These are phyloP conservation scores for Colletotrichum siamense DNA, from an alignment of 2,329 filamentous ascomycete species.

Conservation along the genomic window DNA sequence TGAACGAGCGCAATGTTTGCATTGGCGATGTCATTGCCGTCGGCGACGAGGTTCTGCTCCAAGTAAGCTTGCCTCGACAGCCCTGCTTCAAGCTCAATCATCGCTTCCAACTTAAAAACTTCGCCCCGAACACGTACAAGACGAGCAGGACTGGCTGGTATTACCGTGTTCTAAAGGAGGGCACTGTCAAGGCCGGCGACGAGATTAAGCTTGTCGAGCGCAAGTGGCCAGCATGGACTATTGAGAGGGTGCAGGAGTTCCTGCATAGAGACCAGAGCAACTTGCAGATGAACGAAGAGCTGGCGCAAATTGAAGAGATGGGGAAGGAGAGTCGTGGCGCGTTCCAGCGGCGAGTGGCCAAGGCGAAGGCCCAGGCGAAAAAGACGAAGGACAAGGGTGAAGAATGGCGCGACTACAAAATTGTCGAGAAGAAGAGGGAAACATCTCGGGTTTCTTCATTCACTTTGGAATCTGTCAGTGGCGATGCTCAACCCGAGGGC, in stretches of 20 bases:
- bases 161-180: conserved; percentile 64
- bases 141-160: conserved; percentile 69
- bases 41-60: conserved; percentile 54
- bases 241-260: conserved; percentile 68
- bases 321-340: conserved; percentile 52
- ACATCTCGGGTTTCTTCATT: conserved; percentile 58
- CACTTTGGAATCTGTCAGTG: conserved; percentile 51
- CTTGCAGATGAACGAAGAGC: conserved; percentile 54
- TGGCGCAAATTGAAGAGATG: conserved; percentile 56
- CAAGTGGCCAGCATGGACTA: conserved; percentile 63
- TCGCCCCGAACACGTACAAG: conserved; percentile 62
- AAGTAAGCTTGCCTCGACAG: conserved; percentile 66
- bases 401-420: conserved; percentile 49
- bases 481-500: conserved; percentile 34
- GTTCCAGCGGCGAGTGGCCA: conserved; percentile 58
- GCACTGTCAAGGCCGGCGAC: conserved; percentile 61
- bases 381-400: conserved; percentile 32
- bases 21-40: conserved; percentile 67
- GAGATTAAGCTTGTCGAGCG: conserved; percentile 61
- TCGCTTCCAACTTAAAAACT: conserved; percentile 67
- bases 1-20: conserved; percentile 70
- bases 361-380: conserved; percentile 37
- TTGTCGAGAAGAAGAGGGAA: conserved; percentile 56
- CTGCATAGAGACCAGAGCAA: conserved; percentile 60
- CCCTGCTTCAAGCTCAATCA: conserved; percentile 75